A percentile compares a stretch with the other conserved stretches of the same genome.
Conservation (phyloP, 1,284 basidiomycete genomes). For the Laetiporus sulphureus region DNA sequence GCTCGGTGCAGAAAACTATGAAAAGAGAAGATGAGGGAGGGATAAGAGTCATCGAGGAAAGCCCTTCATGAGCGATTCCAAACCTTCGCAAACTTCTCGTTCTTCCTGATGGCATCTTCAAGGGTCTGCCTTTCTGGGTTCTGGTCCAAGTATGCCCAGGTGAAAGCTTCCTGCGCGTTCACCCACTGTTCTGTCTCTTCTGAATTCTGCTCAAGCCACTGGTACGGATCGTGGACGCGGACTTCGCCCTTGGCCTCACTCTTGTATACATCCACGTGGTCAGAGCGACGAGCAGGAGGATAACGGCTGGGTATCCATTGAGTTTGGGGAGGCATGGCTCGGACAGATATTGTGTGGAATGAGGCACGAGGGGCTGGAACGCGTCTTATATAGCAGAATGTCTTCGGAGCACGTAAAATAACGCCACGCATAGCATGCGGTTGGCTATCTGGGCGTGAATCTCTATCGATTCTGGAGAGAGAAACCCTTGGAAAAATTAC, state of each 20-base stretch:
- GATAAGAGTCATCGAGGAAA: too few species aligned
- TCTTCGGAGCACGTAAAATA: conserved; percentile 15
- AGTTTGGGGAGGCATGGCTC: conserved; percentile 23
- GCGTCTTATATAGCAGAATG: conserved; percentile 17
- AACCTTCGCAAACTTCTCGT: conserved; percentile 69
- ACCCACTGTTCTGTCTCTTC: conserved; percentile 63
- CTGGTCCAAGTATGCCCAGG: conserved; percentile 52
- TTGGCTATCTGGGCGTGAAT: conserved; percentile 14
- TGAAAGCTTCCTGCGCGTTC: conserved; percentile 54
- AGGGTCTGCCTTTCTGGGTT: conserved; percentile 52
- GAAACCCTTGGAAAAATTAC: conserved; percentile 2
- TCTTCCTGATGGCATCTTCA: conserved; percentile 53
- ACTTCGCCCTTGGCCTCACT: conserved; percentile 56
- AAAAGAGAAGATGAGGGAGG: too few species aligned
- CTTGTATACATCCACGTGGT: conserved; percentile 64
- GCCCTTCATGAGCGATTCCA: too few species aligned
- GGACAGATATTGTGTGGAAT: conserved; percentile 5
- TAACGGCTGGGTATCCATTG: conserved; percentile 44
- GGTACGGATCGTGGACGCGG: conserved; percentile 64
- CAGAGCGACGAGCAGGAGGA: conserved; percentile 54
- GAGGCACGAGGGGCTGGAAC: conserved; percentile 5
- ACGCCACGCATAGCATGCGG: conserved; percentile 18
- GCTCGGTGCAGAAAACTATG: conserved; percentile 54
- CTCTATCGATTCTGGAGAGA: conserved; percentile 7
- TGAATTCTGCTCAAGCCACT: conserved; percentile 60